Evolutionary conservation across 805 yeast genomes (phyloP).

Genomic region (Yamadazyma takamatsuzukensis): DNA sequence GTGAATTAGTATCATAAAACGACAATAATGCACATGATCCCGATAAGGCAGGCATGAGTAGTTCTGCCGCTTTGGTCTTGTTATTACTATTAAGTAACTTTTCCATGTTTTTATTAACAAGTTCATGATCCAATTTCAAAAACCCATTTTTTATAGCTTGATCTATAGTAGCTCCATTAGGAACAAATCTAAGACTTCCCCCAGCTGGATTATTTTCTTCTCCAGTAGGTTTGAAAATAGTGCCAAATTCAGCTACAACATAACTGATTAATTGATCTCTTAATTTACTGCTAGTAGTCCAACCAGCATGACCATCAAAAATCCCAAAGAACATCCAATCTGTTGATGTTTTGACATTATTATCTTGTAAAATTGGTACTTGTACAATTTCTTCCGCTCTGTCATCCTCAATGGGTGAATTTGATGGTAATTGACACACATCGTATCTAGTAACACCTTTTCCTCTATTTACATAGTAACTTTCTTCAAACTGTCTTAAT

Average conservation of each 20-base stretch:
- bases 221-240: slow-evolving; percentile 50
- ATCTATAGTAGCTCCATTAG: slow-evolving; percentile 68
- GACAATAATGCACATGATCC: slow-evolving; percentile 93
- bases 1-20: slow-evolving; percentile 75
- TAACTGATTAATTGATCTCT: slow-evolving; percentile 72
- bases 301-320: slow-evolving; percentile 96
- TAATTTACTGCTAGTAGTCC: slow-evolving; percentile 85
- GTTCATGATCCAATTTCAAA: slow-evolving; percentile 76
- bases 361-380: slow-evolving; percentile 64
- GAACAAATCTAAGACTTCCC: slow-evolving; percentile 61
- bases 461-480: slow-evolving; percentile 75
- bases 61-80: slow-evolving; percentile 65
- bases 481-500: slow-evolving; percentile 73
- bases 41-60: slow-evolving; percentile 86
- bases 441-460: slow-evolving; percentile 89
- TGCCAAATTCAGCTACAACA: slow-evolving; percentile 74
- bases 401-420: slow-evolving; percentile 93
- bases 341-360: slow-evolving; percentile 44
- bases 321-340: slow-evolving; percentile 96
- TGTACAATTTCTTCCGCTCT: slow-evolving; percentile 78
- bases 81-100: slow-evolving; percentile 65
- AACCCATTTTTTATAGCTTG: slow-evolving; percentile 80
- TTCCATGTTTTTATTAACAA: slow-evolving; percentile 72
- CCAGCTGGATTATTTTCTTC: too few relatives aligned
- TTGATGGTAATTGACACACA: slow-evolving; percentile 83